A percentile compares a stretch with the other conserved stretches of the same genome.
phyloP scores from a whole-genome alignment of 805 yeast species.

The Teunomyces funiuensis region DNA sequence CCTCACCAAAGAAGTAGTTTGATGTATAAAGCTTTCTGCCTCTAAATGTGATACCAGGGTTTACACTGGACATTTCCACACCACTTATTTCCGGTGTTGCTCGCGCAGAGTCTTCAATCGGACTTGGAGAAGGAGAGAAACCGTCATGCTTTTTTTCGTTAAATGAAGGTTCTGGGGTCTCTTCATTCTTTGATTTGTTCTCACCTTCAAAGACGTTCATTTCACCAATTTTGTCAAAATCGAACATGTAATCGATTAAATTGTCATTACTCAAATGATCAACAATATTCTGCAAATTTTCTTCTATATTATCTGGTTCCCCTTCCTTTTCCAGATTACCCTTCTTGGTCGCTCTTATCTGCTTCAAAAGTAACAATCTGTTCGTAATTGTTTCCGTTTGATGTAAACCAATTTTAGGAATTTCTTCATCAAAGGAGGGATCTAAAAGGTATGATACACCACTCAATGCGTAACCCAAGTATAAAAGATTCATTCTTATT shows the following conservation, averaged over 20 bases:
- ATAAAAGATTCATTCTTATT: constrained; percentile 53
- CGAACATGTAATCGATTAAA: constrained; percentile 14
- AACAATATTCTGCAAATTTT: constrained; percentile 34
- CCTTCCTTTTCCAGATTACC: constrained; percentile 21
- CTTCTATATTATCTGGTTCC: constrained; percentile 28
- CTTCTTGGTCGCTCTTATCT: constrained; percentile 27
- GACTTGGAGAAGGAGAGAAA: constrained; percentile 10
- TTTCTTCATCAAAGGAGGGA: constrained; percentile 58
- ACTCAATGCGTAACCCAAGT: constrained; percentile 58
- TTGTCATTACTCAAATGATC: constrained; percentile 14
- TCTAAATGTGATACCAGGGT: constrained; percentile 55
- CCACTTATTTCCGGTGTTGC: constrained; percentile 45
- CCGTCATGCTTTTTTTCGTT: constrained; percentile 7
- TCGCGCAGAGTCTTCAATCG: constrained; percentile 37
- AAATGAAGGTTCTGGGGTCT: constrained; percentile 6
- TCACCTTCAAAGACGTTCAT: constrained; percentile 16
- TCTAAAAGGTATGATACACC: constrained; percentile 76
- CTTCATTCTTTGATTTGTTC: constrained; percentile 14
- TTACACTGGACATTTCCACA: constrained; percentile 47
- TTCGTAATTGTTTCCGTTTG: constrained; percentile 33
- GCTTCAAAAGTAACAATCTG: constrained; percentile 33
- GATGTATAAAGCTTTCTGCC: constrained; percentile 63
- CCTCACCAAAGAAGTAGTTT: constrained; percentile 62
- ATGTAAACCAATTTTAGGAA: constrained; percentile 35
- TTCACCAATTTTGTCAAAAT: constrained; percentile 7